Base-by-base conservation (phyloP, 1,284 basidiomycete species). In the Trametes pubescens region DNA sequence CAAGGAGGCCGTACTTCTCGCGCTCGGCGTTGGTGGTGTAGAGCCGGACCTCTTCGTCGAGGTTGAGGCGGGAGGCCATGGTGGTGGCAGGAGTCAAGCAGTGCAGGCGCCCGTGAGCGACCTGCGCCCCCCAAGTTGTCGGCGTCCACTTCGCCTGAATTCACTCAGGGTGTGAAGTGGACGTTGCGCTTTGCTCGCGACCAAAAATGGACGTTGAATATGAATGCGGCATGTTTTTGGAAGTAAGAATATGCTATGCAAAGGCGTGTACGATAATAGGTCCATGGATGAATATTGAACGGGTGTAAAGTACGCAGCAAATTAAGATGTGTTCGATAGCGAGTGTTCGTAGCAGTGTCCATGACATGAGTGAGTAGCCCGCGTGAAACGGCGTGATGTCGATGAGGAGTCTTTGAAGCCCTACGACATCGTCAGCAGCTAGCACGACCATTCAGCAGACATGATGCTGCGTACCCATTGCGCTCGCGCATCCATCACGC, bases 1-100 rank as follows among this genome's bases (percentile, higher is more conserved):
- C 93, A 38, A 95, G 84, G 37, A 93, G 91, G 72, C 94, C 96
- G 74, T 92, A 93, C 71, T 88, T 90, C 76, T 99, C 97, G 63
- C 97, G 84, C 75, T 98, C 95, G 9, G 92, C 84, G 73, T 97
- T 97, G 49, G 89, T 94, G 7, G 86, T 89, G 80, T 95, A 95
- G 18, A 99, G 83, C 51, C 95, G 87, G 14, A 92, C 95, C 76
- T 99, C 96, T 84, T 99, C 94, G 75, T 96, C 94, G 49, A 95
- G 82, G 29, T 86, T 89, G 49, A 91, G 77, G 9, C 77, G 67
- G 13, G 71, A 62, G 11, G 80, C 65, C 74, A 76, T 76, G 64
- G 63, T 59, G 57, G 65, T 59, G 57, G 65, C 22, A 11, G 58
- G 40, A 47, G 53, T 16, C 48, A 65, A 62, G 51, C 18, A 13